phyloP scores from a whole-genome alignment of 352 stramenopile genomes.

The Globisporangium barbulae region DNA sequence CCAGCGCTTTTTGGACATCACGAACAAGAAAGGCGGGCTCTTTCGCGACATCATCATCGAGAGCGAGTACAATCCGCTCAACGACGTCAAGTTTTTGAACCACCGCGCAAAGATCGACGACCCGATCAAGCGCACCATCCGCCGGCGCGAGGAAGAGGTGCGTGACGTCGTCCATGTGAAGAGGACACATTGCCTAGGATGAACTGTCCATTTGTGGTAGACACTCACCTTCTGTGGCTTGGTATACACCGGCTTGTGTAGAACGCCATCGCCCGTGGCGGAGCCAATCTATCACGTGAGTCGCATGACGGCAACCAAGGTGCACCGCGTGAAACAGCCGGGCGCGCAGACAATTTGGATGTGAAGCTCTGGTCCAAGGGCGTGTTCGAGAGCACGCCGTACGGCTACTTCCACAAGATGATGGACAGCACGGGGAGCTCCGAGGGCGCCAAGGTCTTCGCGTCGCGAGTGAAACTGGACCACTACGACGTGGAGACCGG shows the following conservation, averaged over 20 bases:
- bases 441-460: conserved; percentile 48
- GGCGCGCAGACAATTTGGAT: conserved; percentile 65
- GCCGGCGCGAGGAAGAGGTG: conserved; percentile 61
- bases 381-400: conserved; percentile 73
- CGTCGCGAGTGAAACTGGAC: conserved; percentile 63
- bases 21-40: conserved; percentile 76
- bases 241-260: conserved; percentile 1
- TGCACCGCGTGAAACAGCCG: conserved; percentile 15
- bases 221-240: neutral
- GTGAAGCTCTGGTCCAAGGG: conserved; percentile 74
- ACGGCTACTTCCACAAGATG: conserved; percentile 86
- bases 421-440: conserved; percentile 49
- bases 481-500: conserved; percentile 69
- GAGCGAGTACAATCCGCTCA: conserved; percentile 80
- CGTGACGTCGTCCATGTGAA: neutral
- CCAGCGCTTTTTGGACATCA: conserved; percentile 76
- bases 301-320: conserved; percentile 7
- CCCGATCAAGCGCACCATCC: conserved; percentile 60
- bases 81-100: conserved; percentile 52
- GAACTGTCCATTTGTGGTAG: neutral
- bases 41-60: conserved; percentile 86
- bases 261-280: conserved; percentile 51
- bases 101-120: conserved; percentile 56
- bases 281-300: conserved; percentile 30
- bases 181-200: neutral